Base-by-base conservation (phyloP, 2,329 filamentous ascomycete species). In the Exophiala sp. region DNA sequence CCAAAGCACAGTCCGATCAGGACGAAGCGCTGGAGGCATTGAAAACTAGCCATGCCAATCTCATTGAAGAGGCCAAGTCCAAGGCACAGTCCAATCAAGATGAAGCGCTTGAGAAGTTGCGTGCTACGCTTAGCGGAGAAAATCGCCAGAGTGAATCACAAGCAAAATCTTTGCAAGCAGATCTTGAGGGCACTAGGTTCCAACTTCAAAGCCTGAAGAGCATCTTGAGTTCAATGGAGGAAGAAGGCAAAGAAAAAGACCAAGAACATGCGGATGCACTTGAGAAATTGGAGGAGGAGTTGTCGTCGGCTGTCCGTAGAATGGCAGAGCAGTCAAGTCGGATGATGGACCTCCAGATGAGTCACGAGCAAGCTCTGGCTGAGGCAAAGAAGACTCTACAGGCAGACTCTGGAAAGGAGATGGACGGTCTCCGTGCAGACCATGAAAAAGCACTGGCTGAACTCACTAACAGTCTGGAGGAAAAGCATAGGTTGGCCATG, bases 131-230 rank as follows among this genome's bases (percentile, higher is more conserved):
- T 5, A 52, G 50, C 9, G 68, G 71, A 47, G 64, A 66, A 11
- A 67, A 66, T 38, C 67, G 65, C 29, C 65, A 65, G 32, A 53
- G 68, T n/a, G 69, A 73, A 33, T 66, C 71, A 10, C 65, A 65
- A 33, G 61, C 62, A 14, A 66, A 62, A 32, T 66, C 69, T 7
- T 66, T 69, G 9, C 67, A 70, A 49, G 62, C 66, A 10, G 65
- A 61, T 36, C 42, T 61, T 12, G 55, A 61, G 12, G 52, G 44
- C 5, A 53, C 56, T 4, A 42, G 48, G 40, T 54, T 58, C 29
- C 58, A 61, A 34, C 16, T 58, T n/a, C 55, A 58, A 34, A 61
- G 42, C 47, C 34, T 61, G 43, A 61, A 59, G 45, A 48, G 53
- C 7, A 59, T 61, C 33, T 38, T 61, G n/a, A 42, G 55, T 32